Evolutionary conservation across 2,329 filamentous ascomycete genomes (phyloP).

Genomic region (Penicillium sp.): DNA sequence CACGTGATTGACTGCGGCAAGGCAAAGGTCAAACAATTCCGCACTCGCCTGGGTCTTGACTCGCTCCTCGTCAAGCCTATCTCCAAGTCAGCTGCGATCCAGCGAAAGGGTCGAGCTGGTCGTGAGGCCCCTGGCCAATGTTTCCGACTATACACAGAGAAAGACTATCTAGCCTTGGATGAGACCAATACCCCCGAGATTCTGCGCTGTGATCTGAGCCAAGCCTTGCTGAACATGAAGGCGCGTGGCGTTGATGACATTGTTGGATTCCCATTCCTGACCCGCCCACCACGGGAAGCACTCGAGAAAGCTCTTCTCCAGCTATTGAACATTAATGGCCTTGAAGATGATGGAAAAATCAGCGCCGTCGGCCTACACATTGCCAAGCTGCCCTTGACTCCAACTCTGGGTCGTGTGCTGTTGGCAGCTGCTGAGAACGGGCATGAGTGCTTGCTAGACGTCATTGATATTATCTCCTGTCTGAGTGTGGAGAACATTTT

Average conservation of each 20-base stretch:
- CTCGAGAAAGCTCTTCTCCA: constrained; percentile 81
- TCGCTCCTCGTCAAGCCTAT: constrained; percentile 88
- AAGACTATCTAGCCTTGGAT: constrained; percentile 67
- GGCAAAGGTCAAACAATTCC: constrained; percentile 90
- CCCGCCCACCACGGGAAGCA: constrained; percentile 72
- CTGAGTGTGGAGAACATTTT: constrained; percentile 67
- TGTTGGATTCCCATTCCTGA: constrained; percentile 79
- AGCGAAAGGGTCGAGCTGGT: constrained; percentile 86
- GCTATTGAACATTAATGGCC: constrained; percentile 73
- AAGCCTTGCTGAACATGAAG: constrained; percentile 89
- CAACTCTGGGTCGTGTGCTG: constrained; percentile 76
- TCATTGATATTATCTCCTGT: constrained; percentile 76
- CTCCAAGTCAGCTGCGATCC: constrained; percentile 88
- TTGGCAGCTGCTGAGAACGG: constrained; percentile 72
- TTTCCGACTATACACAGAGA: constrained; percentile 82
- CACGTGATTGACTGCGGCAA: constrained; percentile 93
- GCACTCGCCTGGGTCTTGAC: constrained; percentile 79
- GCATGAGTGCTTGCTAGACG: constrained; percentile 72
- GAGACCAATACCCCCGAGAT: constrained; percentile 85
- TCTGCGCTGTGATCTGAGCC: constrained; percentile 80
- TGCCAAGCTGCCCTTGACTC: constrained; percentile 78
- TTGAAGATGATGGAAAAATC: constrained; percentile 70
- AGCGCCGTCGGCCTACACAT: constrained; percentile 73
- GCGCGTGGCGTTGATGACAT: constrained; percentile 82
- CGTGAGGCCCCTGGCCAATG: constrained; percentile 90